Conservation (phyloP, 345 rosid species). For the Streptanthus diversifolius region DNA sequence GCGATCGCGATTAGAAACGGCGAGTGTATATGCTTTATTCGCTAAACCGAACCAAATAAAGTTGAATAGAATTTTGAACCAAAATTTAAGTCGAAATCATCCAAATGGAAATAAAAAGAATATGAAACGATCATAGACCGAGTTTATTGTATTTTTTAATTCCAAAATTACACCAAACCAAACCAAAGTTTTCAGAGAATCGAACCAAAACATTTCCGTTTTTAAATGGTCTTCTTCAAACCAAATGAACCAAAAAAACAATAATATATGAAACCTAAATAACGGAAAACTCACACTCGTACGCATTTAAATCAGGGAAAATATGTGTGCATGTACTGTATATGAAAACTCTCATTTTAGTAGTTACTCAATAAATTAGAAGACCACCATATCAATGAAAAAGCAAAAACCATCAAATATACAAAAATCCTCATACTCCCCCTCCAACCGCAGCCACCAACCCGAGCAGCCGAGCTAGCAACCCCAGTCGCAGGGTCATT, state of each 20-base stretch:
- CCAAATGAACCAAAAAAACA: background rate
- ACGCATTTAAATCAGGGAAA: background rate
- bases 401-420: conserved; percentile 9
- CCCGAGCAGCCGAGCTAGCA: conserved; percentile 39
- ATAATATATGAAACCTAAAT: background rate
- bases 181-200: background rate
- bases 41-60: background rate
- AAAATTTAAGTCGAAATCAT: background rate
- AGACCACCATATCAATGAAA: conserved; percentile 9
- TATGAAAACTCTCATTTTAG: background rate
- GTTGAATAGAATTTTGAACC: background rate
- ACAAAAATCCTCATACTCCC: background rate
- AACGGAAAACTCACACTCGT: background rate
- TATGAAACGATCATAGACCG: background rate
- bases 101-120: background rate
- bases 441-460: background rate
- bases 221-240: background rate
- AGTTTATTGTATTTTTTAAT: background rate
- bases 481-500: conserved; percentile 41
- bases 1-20: background rate
- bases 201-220: background rate
- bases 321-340: background rate
- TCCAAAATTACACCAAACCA: background rate
- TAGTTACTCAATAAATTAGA: background rate
- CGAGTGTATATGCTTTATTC: background rate